A percentile compares a stretch with the other conserved stretches of the same genome.
Conservation (phyloP, 2,329 filamentous ascomycete genomes). For the Fusarium foetens region DNA sequence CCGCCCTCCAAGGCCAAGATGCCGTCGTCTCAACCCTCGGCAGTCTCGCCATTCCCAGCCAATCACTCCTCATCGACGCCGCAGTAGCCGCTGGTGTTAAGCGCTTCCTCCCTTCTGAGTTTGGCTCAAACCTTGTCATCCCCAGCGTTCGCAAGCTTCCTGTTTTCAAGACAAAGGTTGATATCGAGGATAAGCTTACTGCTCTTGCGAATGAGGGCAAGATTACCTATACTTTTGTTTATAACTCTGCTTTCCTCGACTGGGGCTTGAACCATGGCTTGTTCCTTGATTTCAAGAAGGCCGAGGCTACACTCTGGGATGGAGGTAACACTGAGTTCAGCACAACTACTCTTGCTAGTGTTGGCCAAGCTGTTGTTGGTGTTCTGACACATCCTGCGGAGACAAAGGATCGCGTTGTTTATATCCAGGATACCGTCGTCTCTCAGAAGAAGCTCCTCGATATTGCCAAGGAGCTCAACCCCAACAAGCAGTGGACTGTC, state of each 20-base stretch:
- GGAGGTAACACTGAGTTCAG: slow-evolving; percentile 61
- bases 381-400: slow-evolving; percentile 60
- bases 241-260: slow-evolving; percentile 68
- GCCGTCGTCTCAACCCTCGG: slow-evolving; percentile 58
- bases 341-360: slow-evolving; percentile 57
- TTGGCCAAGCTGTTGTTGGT: slow-evolving; percentile 61
- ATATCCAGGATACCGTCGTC: slow-evolving; percentile 55
- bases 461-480: slow-evolving; percentile 60
- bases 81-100: slow-evolving; percentile 68
- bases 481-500: slow-evolving; percentile 59
- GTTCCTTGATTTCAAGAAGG: slow-evolving; percentile 53
- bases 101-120: slow-evolving; percentile 71
- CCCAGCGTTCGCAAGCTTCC: slow-evolving; percentile 56
- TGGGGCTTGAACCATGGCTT: slow-evolving; percentile 60
- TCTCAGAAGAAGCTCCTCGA: slow-evolving; percentile 59
- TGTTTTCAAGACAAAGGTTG: slow-evolving; percentile 62
- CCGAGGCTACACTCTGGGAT: slow-evolving; percentile 58
- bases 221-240: slow-evolving; percentile 66
- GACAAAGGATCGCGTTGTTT: slow-evolving; percentile 63
- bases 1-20: slow-evolving; percentile 65
- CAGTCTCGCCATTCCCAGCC: slow-evolving; percentile 52
- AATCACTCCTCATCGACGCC: slow-evolving; percentile 63
- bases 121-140: slow-evolving; percentile 51
- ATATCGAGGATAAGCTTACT: slow-evolving; percentile 53
- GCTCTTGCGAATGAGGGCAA: slow-evolving; percentile 52